Percentiles rank a stretch among this genome's conserved stretches.
These are phyloP conservation scores for Russula dissimulans DNA, from an alignment of 768 basidiomycete species.

Conservation along the genomic window DNA sequence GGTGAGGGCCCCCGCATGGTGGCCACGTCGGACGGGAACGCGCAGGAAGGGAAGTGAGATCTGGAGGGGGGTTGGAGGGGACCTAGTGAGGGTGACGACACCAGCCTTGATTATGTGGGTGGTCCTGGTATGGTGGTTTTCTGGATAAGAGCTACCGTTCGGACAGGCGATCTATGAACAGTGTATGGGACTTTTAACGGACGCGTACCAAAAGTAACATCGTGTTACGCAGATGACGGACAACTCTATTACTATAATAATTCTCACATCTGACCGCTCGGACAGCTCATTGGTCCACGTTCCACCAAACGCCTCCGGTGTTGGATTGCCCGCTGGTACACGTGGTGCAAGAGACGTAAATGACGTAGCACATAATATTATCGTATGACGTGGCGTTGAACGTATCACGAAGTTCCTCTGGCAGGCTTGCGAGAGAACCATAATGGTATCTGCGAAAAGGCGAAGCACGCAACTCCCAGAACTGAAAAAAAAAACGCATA, in stretches of 20 bases:
- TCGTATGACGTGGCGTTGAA: not conserved
- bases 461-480: slow-evolving; percentile 31
- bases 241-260: too few species aligned
- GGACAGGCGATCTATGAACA: not conserved
- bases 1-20: slow-evolving; percentile 31
- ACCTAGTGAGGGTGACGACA: slow-evolving; percentile 5
- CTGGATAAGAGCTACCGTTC: not conserved
- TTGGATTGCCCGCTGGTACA: too few species aligned
- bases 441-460: slow-evolving; percentile 26
- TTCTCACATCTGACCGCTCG: too few species aligned
- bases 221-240: not conserved
- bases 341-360: not conserved
- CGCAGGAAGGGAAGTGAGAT: not conserved
- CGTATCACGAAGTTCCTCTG: not conserved
- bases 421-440: not conserved
- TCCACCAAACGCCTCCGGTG: too few species aligned
- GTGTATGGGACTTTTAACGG: not conserved
- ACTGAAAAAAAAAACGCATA: slow-evolving; percentile 23
- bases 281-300: too few species aligned
- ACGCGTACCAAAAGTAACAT: not conserved
- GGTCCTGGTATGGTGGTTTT: slow-evolving; percentile 10
- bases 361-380: not conserved
- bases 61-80: slow-evolving; percentile 7
- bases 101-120: slow-evolving; percentile 8
- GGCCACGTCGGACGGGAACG: not conserved